Percentiles rank a stretch among this genome's conserved stretches.
These are phyloP conservation scores for Tricholoma terreum DNA, from an alignment of 768 basidiomycete species.

Conservation along the genomic window DNA sequence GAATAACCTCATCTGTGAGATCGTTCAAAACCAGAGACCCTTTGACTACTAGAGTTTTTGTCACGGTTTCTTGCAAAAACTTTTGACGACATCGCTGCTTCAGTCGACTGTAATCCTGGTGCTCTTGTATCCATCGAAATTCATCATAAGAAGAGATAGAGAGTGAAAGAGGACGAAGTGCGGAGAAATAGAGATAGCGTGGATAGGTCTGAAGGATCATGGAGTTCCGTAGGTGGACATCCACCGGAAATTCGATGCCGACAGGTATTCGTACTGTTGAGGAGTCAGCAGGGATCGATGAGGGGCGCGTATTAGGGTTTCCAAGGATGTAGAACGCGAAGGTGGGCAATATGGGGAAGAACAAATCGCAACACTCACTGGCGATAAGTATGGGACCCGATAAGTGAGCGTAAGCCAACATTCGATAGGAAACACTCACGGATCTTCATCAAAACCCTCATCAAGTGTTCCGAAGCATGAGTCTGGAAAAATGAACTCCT, in stretches of 20 bases:
- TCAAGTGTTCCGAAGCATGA: constrained; percentile 53
- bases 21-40: constrained; percentile 48
- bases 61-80: constrained; percentile 50
- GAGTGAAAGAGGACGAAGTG: constrained; percentile 47
- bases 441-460: constrained; percentile 43
- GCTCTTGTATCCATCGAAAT: constrained; percentile 54
- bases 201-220: constrained; percentile 56
- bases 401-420: neutral
- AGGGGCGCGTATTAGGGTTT: constrained; percentile 17
- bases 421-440: constrained; percentile 27
- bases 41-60: constrained; percentile 52
- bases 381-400: neutral
- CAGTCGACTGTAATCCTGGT: constrained; percentile 51
- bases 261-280: constrained; percentile 39
- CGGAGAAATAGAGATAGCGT: constrained; percentile 47
- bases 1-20: constrained; percentile 52
- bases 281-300: constrained; percentile 12
- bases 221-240: constrained; percentile 61
- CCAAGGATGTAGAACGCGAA: constrained; percentile 53
- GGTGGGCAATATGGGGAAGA: constrained; percentile 56
- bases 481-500: constrained; percentile 56
- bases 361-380: constrained; percentile 46
- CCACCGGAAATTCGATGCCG: constrained; percentile 48
- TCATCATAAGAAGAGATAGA: constrained; percentile 57
- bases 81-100: constrained; percentile 58